Evolutionary conservation across 2,329 filamentous ascomycete genomes (phyloP), one percentile per base, ranked within the genome.

Genomic region (Nemania bipapillata): DNA sequence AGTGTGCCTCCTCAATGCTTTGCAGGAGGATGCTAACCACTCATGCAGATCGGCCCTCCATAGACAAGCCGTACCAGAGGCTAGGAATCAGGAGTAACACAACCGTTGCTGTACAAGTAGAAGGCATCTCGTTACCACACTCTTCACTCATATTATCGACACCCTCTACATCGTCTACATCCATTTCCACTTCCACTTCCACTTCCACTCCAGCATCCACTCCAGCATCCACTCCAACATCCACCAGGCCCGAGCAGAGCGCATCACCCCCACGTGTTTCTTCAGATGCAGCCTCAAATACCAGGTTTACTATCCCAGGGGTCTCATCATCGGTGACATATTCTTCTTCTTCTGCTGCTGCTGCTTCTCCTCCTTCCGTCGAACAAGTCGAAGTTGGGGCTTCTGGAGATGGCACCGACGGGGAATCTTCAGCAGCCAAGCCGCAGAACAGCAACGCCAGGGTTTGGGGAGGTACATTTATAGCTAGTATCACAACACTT

Each of bases 11-110:
- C 54, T 65, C 40, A 37, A 58, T 26, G 37, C 57, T 55, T 70
- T 65, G 58, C 52, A 28, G 55, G 67, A 55, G 63, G 57, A 62
- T 52, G 53, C 63, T 69, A 28, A 69, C 66, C 28, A 45, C 22
- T 62, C 5, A 47, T 47, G 47, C 35, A 69, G 63, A 55, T 61
- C 60, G 42, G 47, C 49, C n/a, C 58, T 50, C 57, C 3, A 9
- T 32, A 24, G 50, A 37, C 45, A 57, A 50, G 22, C 52, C 61
- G 35, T 65, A 62, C 53, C 49, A 45, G 26, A 64, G 60, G 50
- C n/a, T 63, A 45, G 57, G 32, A 24, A n/a, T 60, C 26, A 59
- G 52, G 22, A 65, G 12, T 63, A 70, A 60, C 47, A 59, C 61
- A 11, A 68, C 56, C 20, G 8, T 15, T 57, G 26, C 45, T 52